phyloP scores from a whole-genome alignment of 202 grass and related monocot species.

The Setaria italica region DNA sequence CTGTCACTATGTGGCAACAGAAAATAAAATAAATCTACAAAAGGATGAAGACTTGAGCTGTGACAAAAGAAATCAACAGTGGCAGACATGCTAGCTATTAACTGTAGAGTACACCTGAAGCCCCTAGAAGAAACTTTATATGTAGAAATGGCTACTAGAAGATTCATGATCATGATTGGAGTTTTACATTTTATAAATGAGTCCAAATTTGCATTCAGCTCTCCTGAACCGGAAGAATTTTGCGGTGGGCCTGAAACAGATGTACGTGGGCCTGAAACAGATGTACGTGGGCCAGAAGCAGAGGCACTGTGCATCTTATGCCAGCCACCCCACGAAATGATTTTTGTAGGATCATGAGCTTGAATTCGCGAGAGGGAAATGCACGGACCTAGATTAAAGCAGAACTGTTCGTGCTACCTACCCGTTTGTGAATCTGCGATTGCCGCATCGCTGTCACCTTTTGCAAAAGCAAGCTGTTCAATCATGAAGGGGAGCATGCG shows the following conservation, averaged over 20 bases:
- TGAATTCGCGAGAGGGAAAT: conserved; percentile 44
- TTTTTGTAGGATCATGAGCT: conserved; percentile 42
- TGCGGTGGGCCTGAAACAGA: neutral
- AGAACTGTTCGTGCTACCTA: conserved; percentile 38
- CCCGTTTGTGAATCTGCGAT: conserved; percentile 33
- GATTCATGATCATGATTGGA: neutral
- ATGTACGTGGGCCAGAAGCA: conserved; percentile 22
- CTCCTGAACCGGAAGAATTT: neutral
- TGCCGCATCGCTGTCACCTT: conserved; percentile 22
- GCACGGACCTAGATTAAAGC: conserved; percentile 49
- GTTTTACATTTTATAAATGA: neutral
- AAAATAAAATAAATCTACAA: neutral
- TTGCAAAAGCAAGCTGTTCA: conserved; percentile 46
- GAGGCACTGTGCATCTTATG: neutral
- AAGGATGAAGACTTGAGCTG: neutral
- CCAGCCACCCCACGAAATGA: conserved; percentile 22
- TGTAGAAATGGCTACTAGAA: neutral
- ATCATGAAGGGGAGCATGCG: conserved; percentile 12
- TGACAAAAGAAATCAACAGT: neutral
- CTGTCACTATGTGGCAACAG: neutral
- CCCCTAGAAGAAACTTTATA: neutral
- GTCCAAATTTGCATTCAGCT: neutral
- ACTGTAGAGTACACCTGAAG: neutral
- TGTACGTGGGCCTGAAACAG: conserved; percentile 4
- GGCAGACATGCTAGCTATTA: neutral